Conservation (phyloP, 1,284 basidiomycete genomes). For the Hemileia vastatrix region DNA sequence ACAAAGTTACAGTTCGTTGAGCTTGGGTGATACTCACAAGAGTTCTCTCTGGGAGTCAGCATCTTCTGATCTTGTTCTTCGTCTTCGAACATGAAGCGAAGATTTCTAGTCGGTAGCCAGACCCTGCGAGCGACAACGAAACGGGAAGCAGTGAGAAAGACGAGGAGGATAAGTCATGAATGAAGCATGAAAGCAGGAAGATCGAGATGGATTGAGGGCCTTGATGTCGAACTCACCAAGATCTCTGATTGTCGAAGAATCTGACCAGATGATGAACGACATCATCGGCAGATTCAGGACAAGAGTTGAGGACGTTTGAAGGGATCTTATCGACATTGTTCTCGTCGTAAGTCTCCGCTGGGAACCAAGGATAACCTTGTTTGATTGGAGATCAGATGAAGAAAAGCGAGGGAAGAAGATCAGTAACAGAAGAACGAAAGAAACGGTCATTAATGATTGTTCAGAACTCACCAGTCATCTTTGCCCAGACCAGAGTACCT, state of each 20-base stretch:
- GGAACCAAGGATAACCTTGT: not conserved
- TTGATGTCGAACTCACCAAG: constrained; percentile 1
- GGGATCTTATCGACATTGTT: constrained; percentile 1
- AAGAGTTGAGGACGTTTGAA: not conserved
- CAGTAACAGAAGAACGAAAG: not conserved
- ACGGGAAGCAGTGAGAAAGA: not conserved
- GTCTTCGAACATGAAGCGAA: constrained; percentile 24
- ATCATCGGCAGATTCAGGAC: not conserved
- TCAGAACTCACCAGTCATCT: not conserved
- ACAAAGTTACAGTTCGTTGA: too few species aligned
- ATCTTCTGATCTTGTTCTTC: constrained; percentile 19
- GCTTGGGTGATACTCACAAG: constrained; percentile 4
- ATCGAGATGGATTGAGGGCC: not conserved
- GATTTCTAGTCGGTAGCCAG: constrained; percentile 15
- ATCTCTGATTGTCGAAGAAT: not conserved
- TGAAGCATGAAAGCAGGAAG: not conserved
- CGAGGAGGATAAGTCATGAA: not conserved
- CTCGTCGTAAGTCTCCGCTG: not conserved
- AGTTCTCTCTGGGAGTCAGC: not conserved
- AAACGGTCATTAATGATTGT: not conserved
- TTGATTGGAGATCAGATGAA: not conserved
- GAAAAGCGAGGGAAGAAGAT: not conserved
- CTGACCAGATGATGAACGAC: not conserved
- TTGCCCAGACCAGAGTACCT: not conserved
- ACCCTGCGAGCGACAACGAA: not conserved